phyloP scores from a whole-genome alignment of 257 asterid genomes.

The Euphrasia confusa region DNA sequence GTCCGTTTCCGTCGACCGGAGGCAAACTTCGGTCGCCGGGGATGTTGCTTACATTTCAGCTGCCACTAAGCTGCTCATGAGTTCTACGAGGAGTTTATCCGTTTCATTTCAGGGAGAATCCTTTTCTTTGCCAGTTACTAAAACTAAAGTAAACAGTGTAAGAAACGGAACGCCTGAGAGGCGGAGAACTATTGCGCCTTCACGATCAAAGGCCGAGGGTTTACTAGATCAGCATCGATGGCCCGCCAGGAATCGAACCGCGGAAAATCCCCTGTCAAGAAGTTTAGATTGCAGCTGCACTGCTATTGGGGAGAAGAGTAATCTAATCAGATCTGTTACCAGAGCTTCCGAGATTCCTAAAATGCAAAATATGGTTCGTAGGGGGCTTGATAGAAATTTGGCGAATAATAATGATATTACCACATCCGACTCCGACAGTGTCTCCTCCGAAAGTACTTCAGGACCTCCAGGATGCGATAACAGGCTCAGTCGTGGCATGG shows the following conservation, averaged over 20 bases:
- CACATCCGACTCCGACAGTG: constrained; percentile 88
- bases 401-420: constrained; percentile 46
- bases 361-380: constrained; percentile 42
- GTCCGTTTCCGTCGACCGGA: constrained; percentile 79
- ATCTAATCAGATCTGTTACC: constrained; percentile 55
- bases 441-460: constrained; percentile 79
- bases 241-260: constrained; percentile 65
- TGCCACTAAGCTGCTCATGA: constrained; percentile 67
- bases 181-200: constrained; percentile 59
- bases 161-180: constrained; percentile 78
- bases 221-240: constrained; percentile 72
- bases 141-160: constrained; percentile 64
- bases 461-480: too few species aligned
- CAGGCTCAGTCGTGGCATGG: constrained; percentile 60
- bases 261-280: constrained; percentile 48
- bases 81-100: constrained; percentile 79
- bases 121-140: constrained; percentile 77
- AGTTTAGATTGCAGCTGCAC: constrained; percentile 47
- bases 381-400: constrained; percentile 37
- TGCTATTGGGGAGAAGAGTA: neutral
- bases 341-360: constrained; percentile 43
- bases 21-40: constrained; percentile 47
- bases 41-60: constrained; percentile 47
- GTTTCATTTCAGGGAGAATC: constrained; percentile 96
- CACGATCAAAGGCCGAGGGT: constrained; percentile 52